Percentiles rank a stretch among this genome's conserved stretches.
Evolutionary conservation across 331 rosid species (phyloP).

Genomic region (Stylosanthes scabra): DNA sequence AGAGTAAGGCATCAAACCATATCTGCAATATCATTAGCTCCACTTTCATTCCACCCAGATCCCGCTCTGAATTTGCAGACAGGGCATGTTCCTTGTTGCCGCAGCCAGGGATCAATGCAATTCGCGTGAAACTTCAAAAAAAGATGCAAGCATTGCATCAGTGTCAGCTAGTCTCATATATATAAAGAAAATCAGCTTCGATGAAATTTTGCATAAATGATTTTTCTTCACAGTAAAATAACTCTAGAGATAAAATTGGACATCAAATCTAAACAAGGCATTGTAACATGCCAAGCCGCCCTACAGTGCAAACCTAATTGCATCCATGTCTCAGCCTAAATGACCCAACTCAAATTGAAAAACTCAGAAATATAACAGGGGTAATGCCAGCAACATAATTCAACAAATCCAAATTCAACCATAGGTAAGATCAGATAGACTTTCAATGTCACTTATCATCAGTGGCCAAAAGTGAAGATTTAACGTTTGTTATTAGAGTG

Average conservation of each 20-base stretch:
- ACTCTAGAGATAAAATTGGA: neutral
- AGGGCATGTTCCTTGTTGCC: conserved; percentile 81
- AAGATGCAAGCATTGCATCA: conserved; percentile 7
- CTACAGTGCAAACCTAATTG: neutral
- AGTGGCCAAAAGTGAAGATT: neutral
- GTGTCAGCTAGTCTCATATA: neutral
- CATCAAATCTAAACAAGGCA: neutral
- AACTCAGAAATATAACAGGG: neutral
- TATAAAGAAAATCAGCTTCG: neutral
- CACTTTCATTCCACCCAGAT: conserved; percentile 66
- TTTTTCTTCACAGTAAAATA: neutral
- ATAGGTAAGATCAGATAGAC: neutral
- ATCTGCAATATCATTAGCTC: conserved; percentile 48
- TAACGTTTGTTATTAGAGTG: neutral
- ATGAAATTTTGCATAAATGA: neutral
- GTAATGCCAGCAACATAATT: conserved; percentile 2
- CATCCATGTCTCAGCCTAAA: neutral
- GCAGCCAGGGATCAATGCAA: conserved; percentile 67
- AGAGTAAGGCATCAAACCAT: conserved; percentile 27
- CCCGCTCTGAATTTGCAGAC: conserved; percentile 79
- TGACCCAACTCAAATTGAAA: neutral
- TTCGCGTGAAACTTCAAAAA: conserved; percentile 80
- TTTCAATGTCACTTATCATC: neutral
- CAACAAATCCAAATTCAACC: conserved; percentile 10
- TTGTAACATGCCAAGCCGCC: neutral